Conservation (phyloP, 2,329 filamentous ascomycete genomes). For the Harringtonia aguacate region DNA sequence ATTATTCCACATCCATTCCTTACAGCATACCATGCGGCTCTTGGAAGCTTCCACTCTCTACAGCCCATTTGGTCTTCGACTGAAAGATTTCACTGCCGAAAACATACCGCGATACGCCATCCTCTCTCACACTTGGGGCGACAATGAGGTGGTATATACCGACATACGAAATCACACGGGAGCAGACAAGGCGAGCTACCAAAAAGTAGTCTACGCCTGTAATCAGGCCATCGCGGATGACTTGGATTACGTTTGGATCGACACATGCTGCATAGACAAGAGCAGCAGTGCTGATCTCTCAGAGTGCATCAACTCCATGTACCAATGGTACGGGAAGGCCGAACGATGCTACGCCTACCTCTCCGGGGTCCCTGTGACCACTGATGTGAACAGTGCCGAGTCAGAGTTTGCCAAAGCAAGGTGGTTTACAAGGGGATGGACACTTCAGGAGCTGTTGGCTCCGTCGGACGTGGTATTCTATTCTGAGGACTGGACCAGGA, state of each 20-base stretch:
- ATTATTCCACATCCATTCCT: too few species aligned
- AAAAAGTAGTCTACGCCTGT: too few species aligned
- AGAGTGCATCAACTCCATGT: neutral
- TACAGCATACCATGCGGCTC: too few species aligned
- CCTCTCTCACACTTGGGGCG: neutral
- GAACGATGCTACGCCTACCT: neutral
- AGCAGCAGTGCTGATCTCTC: neutral
- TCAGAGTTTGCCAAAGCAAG: neutral
- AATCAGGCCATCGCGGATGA: too few species aligned
- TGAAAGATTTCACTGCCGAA: too few species aligned
- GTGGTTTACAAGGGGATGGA: constrained; percentile 3
- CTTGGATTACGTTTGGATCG: neutral
- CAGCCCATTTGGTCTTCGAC: too few species aligned
- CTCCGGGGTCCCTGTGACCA: neutral
- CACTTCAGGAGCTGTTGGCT: too few species aligned
- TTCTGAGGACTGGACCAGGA: too few species aligned
- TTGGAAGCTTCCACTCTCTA: too few species aligned
- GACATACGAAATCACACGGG: neutral
- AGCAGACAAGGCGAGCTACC: too few species aligned
- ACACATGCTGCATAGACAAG: neutral
- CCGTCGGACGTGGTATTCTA: too few species aligned
- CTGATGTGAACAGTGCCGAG: too few species aligned
- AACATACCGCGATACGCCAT: neutral
- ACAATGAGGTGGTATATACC: neutral
- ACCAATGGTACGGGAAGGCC: neutral